A percentile compares a stretch with the other conserved stretches of the same genome.
Evolutionary conservation across 176 grass and related monocot genomes (phyloP).

Genomic region (Tuctoria greenei): DNA sequence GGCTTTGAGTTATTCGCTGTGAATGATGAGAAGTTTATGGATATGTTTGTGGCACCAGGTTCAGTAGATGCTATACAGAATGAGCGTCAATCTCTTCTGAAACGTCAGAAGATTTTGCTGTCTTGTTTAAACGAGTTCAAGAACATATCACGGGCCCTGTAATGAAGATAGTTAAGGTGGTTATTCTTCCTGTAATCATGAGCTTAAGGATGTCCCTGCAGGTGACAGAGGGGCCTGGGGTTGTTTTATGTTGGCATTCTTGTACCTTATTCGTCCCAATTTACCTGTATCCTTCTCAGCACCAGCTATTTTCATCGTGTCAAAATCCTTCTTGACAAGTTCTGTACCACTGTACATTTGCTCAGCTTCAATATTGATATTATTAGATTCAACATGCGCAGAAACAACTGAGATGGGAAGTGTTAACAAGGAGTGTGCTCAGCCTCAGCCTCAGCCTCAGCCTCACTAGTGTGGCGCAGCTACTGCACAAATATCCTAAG

Average conservation of each 20-base stretch:
- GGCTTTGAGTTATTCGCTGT: constrained; percentile 86
- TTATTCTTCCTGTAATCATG: constrained; percentile 20
- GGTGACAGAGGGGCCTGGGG: neutral
- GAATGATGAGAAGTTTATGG: constrained; percentile 93
- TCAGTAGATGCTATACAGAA: constrained; percentile 72
- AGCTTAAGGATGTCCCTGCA: neutral
- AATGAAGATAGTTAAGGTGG: constrained; percentile 7
- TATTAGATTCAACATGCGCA: neutral
- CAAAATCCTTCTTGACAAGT: constrained; percentile 48
- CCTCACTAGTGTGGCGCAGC: constrained; percentile 10
- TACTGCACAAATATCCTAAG: constrained; percentile 12
- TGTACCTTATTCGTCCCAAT: neutral
- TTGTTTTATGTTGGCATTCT: constrained; percentile 29
- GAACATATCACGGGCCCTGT: constrained; percentile 70
- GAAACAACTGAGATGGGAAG: neutral
- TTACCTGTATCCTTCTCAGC: neutral
- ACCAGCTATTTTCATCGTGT: constrained; percentile 25
- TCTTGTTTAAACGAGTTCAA: constrained; percentile 94
- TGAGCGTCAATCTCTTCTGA: constrained; percentile 76
- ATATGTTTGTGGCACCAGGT: constrained; percentile 85
- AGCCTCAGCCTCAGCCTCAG: no score
- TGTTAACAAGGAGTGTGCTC: constrained; percentile 1
- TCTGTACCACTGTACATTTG: constrained; percentile 22
- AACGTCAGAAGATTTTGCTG: constrained; percentile 83
- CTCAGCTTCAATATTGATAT: constrained; percentile 20